Base-by-base conservation (phyloP, 257 asterid genomes). In the Solanum chmielewskii region DNA sequence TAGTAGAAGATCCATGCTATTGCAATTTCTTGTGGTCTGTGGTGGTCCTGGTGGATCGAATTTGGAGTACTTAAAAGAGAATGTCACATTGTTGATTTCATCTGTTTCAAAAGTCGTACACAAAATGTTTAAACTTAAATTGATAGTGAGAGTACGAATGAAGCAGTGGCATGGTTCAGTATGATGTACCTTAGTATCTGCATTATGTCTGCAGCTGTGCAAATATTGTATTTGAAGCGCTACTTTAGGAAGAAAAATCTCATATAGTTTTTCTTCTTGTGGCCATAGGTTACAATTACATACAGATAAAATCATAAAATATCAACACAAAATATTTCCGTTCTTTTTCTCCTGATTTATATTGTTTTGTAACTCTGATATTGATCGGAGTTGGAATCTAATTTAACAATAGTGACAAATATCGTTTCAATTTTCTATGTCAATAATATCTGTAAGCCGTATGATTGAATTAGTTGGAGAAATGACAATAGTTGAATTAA, bases 171-270 rank as follows among this genome's bases (percentile, higher is more conserved):
- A 9, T 90, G 90, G 95, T 92, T 81, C 60, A 90, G 98, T 88
- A 20, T 92, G 29, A 83, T 89, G 88, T 91, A 98, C 37, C 90
- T 95, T 35, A 88, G 91, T 25, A 64, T 93, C 86, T 94, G 97
- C 91, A 66, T 92, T 83, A 66, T 78, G 56, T 94, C 86, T 75
- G 90, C 98, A 3, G 41, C 75, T 18, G 15, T 88, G 15, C 98
- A 96, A 89, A 59, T 92, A 85, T 86, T 88, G 87, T 90, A 89
- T 86, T 87, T 95, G 86, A 95, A 91, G 93, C 83, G 88, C 85
- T 95, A 90, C 78, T 94, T 94, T 84, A 91, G 89, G 76, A 93
- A 91, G 95, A 95, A 93, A 87, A 95, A 86, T 83, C 97, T 95
- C 70, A 94, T 95, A 62, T 94, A 92, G 68, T 27, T 27, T 80